Evolutionary conservation across 768 basidiomycete species (phyloP), one percentile per base, ranked within the genome.

Genomic region (Mycena pura): DNA sequence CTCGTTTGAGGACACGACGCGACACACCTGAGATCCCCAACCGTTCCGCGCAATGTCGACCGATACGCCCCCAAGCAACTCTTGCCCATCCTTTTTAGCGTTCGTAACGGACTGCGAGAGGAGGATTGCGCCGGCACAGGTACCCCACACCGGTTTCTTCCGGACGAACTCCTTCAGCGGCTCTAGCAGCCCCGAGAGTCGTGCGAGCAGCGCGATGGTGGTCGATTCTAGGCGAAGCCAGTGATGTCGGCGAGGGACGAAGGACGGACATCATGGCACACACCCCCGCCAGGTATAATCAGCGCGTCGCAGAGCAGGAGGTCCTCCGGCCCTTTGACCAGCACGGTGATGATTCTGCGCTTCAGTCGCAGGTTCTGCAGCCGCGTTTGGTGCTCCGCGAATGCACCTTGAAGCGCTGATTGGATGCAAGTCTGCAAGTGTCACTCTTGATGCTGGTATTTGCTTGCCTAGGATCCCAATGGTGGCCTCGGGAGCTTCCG

Each of bases 51-150:
- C 88, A 29, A 95, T 88, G 5, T 85, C 86, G 62, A 96, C 82
- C 5, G 88, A 86, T 69, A 97, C 85, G 8, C 90, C 94, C 28
- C 88, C 88, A 11, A 96, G 76, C 14, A 95, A 81, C 67, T 95
- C 92, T 73, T 96, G 95, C 1, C 94, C 94, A 28, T 91, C 92
- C 68, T 87, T 89, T 78, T 94, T 95, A 3, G 88, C 85, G 41
- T 90, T 89, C 41, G 89, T 85, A 3, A 93, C 85, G 13, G 81
- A 76, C 63, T 89, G 82, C 2, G 95, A 84, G 44, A 98, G 84
- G 19, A 98, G 79, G 52, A 98, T 97, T 38, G 95, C 95, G 11
- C 96, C 96, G 0, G 96, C 96, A 74, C 96, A 99, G 0, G 95
- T 97, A 3, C 96, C 96, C 95, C 95, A 99, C 3, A 95, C 85